A percentile compares a stretch with the other conserved stretches of the same genome.
phyloP scores from a whole-genome alignment of 345 rosid species.

The Syzygium oleosum region DNA sequence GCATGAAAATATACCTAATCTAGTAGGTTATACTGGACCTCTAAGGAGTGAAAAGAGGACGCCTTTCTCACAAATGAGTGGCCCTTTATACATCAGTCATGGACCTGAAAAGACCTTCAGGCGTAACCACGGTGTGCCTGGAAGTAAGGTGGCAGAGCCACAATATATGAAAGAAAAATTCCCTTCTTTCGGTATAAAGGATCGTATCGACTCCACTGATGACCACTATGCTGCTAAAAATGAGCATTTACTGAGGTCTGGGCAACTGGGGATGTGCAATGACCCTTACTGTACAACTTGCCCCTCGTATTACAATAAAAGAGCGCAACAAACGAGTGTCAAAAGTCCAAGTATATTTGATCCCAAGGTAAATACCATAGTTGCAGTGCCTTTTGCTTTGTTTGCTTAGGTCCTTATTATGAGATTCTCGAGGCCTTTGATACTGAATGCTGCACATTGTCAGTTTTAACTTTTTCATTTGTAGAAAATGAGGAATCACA shows the following conservation, averaged over 20 bases:
- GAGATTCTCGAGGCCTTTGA: background rate
- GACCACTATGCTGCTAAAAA: conserved; percentile 41
- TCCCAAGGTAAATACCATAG: conserved; percentile 1
- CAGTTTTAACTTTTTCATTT: background rate
- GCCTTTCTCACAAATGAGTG: conserved; percentile 56
- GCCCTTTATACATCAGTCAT: conserved; percentile 41
- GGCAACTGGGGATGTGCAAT: conserved; percentile 74
- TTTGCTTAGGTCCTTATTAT: background rate
- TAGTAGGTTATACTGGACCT: conserved; percentile 78
- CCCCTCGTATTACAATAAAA: conserved; percentile 52
- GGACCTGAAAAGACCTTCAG: conserved; percentile 14
- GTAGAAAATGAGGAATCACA: background rate
- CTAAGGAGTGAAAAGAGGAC: conserved; percentile 52
- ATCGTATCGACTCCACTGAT: conserved; percentile 24
- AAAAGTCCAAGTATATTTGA: conserved; percentile 47
- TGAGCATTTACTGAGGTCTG: conserved; percentile 70
- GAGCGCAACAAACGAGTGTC: conserved; percentile 21
- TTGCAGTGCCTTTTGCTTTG: background rate
- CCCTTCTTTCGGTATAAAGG: conserved; percentile 25
- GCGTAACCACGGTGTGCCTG: conserved; percentile 14
- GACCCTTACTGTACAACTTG: conserved; percentile 95
- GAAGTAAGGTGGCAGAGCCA: conserved; percentile 13
- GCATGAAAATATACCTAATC: conserved; percentile 24
- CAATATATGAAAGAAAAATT: conserved; percentile 13
- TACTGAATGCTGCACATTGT: background rate